A percentile compares a stretch with the other conserved stretches of the same genome.
These are phyloP conservation scores for Epichloe gansuensis DNA, from an alignment of 2,329 filamentous ascomycete genomes.

Conservation along the genomic window DNA sequence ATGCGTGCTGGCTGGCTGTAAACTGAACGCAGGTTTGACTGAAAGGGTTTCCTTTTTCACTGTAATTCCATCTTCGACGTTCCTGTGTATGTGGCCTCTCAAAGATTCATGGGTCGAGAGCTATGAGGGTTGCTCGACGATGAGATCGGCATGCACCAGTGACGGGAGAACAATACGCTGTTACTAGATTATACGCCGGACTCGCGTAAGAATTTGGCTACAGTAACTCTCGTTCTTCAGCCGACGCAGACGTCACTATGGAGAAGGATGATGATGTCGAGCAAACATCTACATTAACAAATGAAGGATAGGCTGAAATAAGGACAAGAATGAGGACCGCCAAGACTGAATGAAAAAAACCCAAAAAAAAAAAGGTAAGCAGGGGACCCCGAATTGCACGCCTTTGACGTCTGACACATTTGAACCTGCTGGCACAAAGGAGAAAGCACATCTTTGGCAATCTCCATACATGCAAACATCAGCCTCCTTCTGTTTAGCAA, in stretches of 20 bases:
- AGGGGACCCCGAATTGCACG: constrained; percentile 9
- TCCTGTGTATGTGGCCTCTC: neutral
- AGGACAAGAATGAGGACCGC: neutral
- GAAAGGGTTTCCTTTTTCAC: too few species aligned
- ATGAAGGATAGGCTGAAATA: neutral
- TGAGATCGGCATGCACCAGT: neutral
- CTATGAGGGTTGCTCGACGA: neutral
- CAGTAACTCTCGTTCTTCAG: too few species aligned
- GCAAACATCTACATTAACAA: constrained; percentile 4
- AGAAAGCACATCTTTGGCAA: neutral
- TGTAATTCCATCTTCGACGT: neutral
- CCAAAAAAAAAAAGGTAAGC: neutral
- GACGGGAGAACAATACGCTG: neutral
- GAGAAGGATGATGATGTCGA: neutral
- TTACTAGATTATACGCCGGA: too few species aligned
- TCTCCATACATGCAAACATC: constrained; percentile 1
- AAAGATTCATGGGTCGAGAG: too few species aligned
- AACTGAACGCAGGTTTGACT: too few species aligned
- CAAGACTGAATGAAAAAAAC: neutral
- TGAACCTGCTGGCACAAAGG: constrained; percentile 5
- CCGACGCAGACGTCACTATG: too few species aligned
- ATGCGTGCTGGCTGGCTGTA: too few species aligned
- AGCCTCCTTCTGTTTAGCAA: constrained; percentile 41
- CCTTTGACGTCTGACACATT: constrained; percentile 9
- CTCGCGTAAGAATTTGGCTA: too few species aligned